phyloP scores from a whole-genome alignment of 495 filamentous ascomycete species.

The Talaromyces thailandensis region DNA sequence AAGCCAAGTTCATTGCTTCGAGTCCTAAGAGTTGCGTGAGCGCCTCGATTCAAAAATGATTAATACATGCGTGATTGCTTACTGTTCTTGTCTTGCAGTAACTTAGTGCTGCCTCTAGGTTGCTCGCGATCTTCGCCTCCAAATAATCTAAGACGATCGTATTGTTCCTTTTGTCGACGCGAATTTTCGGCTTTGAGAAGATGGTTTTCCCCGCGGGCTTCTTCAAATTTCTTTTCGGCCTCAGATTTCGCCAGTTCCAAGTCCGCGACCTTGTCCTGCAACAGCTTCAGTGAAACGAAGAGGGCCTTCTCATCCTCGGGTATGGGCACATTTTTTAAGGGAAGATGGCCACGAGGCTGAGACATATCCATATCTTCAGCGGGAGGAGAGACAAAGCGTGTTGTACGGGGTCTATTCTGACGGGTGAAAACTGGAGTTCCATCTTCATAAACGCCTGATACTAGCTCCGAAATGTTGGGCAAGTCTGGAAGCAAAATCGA shows the following conservation, averaged over 20 bases:
- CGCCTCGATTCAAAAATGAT: background rate
- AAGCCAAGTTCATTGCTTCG: conserved; percentile 45
- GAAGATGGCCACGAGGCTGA: conserved; percentile 33
- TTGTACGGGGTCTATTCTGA: conserved; percentile 37
- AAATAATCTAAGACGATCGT: conserved; percentile 33
- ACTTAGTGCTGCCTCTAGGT: conserved; percentile 23
- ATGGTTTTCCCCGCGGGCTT: conserved; percentile 48
- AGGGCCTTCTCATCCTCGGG: conserved; percentile 62
- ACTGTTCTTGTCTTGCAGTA: conserved; percentile 45
- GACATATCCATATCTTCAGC: conserved; percentile 30
- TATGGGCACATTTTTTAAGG: conserved; percentile 55
- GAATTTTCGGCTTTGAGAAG: conserved; percentile 39
- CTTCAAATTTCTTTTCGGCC: conserved; percentile 43
- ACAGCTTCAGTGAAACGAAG: conserved; percentile 55
- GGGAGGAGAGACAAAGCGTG: conserved; percentile 46
- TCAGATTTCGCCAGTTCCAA: conserved; percentile 53
- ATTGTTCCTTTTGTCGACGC: conserved; percentile 32
- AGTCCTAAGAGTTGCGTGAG: conserved; percentile 30
- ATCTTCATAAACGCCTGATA: conserved; percentile 59
- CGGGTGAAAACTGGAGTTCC: conserved; percentile 55
- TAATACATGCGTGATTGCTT: conserved; percentile 14
- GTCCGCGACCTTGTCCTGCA: conserved; percentile 56
- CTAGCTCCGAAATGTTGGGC: conserved; percentile 62
- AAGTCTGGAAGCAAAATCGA: conserved; percentile 61
- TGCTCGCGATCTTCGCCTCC: conserved; percentile 28